Conservation (phyloP, 2,329 filamentous ascomycete species). For the Colletotrichum costaricense region DNA sequence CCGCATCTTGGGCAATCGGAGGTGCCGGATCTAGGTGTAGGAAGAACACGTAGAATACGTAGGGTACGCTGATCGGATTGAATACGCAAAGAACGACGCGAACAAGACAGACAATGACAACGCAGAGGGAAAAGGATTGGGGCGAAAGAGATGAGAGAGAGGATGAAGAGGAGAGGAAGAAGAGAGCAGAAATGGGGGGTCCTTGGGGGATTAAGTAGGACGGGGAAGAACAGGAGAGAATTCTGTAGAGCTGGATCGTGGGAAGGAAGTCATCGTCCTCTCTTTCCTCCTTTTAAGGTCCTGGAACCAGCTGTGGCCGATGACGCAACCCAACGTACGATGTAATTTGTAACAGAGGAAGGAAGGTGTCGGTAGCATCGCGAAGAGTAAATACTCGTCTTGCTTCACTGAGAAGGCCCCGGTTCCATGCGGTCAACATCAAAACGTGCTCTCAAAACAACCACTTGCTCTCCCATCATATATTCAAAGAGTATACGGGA, state of each 20-base stretch:
- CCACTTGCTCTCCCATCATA: not conserved
- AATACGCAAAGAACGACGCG: constrained; percentile 30
- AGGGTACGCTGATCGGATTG: constrained; percentile 23
- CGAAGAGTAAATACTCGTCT: not conserved
- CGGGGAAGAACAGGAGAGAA: not conserved
- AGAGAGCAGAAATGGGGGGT: not conserved
- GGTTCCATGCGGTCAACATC: not conserved
- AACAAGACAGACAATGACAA: constrained; percentile 21
- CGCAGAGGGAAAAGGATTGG: constrained; percentile 27
- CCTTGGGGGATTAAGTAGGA: not conserved
- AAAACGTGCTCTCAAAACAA: not conserved
- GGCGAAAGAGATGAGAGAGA: constrained; percentile 12
- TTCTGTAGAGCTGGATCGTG: not conserved
- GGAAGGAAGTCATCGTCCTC: not conserved
- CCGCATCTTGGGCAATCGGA: constrained; percentile 50
- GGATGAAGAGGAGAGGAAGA: not conserved
- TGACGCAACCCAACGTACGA: not conserved
- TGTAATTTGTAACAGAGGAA: not conserved
- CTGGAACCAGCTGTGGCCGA: not conserved
- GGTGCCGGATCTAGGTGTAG: constrained; percentile 36
- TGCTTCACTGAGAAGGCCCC: not conserved
- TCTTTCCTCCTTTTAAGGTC: not conserved
- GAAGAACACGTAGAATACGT: constrained; percentile 6
- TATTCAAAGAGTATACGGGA: not conserved
- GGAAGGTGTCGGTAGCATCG: not conserved